Conservation (phyloP, 192 early-diverging fungal species). For the Backusella macrospora region DNA sequence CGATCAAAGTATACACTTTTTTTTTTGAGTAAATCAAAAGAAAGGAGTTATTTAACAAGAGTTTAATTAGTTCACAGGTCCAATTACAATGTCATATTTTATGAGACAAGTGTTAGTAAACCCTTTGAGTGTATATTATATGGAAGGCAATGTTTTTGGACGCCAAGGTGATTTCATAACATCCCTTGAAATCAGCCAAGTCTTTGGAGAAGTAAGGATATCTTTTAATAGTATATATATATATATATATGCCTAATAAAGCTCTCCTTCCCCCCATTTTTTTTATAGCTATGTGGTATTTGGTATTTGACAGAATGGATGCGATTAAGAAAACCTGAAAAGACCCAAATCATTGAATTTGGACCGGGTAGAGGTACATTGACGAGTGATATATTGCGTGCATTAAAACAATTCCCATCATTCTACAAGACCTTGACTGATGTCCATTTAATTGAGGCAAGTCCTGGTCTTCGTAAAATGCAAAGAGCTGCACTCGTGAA, state of each 20-base stretch:
- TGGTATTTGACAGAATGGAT: slow-evolving; percentile 90
- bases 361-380: slow-evolving; percentile 96
- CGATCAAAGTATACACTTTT: slow-evolving; percentile 22
- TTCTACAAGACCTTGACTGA: slow-evolving; percentile 63
- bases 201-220: slow-evolving; percentile 87
- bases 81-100: slow-evolving; percentile 81
- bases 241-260: too few species aligned
- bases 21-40: too few species aligned
- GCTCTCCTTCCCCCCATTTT: too few species aligned
- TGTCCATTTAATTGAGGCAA: slow-evolving; percentile 87
- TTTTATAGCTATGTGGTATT: slow-evolving; percentile 82
- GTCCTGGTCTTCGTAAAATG: slow-evolving; percentile 69
- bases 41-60: too few species aligned
- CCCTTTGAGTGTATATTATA: slow-evolving; percentile 93
- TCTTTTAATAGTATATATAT: too few species aligned
- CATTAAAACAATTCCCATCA: slow-evolving; percentile 65
- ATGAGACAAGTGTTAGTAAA: slow-evolving; percentile 88
- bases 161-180: slow-evolving; percentile 92
- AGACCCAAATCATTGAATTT: slow-evolving; percentile 70
- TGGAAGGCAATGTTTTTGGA: slow-evolving; percentile 89
- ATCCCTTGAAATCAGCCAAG: slow-evolving; percentile 95
- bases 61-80: slow-evolving; percentile 57
- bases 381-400: slow-evolving; percentile 89
- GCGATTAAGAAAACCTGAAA: slow-evolving; percentile 60
- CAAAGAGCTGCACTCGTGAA: slow-evolving; percentile 58